Conservation (phyloP, 129 eudicot species). For the Chrysanthemum seticuspe region DNA sequence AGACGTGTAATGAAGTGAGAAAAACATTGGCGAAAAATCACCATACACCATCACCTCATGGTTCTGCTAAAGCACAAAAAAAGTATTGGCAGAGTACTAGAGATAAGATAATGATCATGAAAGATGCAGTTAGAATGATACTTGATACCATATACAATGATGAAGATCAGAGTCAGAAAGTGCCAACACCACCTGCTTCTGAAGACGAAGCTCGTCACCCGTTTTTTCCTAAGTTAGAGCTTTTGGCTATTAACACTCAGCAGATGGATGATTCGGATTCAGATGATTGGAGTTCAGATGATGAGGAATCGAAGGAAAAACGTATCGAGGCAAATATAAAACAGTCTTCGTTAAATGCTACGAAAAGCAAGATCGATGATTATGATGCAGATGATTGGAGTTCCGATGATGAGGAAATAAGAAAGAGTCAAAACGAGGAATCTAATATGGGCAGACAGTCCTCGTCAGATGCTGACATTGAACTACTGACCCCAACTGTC, state of each 20-base stretch:
- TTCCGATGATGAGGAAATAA: constrained; percentile 14
- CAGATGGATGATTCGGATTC: constrained; percentile 20
- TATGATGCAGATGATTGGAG: constrained; percentile 15
- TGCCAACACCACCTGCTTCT: neutral
- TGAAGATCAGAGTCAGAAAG: constrained; percentile 17
- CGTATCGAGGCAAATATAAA: neutral
- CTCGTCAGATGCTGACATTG: neutral
- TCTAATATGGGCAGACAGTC: neutral
- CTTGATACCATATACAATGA: constrained; percentile 28
- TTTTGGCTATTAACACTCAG: constrained; percentile 23
- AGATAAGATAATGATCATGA: constrained; percentile 31
- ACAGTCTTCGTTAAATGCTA: constrained; percentile 2
- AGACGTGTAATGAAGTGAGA: constrained; percentile 54
- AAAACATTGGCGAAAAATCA: constrained; percentile 24
- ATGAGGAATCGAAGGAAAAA: constrained; percentile 12
- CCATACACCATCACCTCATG: neutral
- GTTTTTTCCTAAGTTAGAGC: constrained; percentile 23
- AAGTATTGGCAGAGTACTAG: constrained; percentile 30
- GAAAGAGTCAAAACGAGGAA: neutral
- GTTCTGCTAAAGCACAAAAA: constrained; percentile 10
- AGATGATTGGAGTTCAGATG: constrained; percentile 34
- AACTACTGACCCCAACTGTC: neutral
- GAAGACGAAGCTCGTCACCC: neutral
- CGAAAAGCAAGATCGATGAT: constrained; percentile 15
- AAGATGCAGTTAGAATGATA: constrained; percentile 32